Percentiles rank a stretch among this genome's conserved stretches.
These are phyloP conservation scores for Primulina tabacum DNA, from an alignment of 257 asterid genomes.

Conservation along the genomic window DNA sequence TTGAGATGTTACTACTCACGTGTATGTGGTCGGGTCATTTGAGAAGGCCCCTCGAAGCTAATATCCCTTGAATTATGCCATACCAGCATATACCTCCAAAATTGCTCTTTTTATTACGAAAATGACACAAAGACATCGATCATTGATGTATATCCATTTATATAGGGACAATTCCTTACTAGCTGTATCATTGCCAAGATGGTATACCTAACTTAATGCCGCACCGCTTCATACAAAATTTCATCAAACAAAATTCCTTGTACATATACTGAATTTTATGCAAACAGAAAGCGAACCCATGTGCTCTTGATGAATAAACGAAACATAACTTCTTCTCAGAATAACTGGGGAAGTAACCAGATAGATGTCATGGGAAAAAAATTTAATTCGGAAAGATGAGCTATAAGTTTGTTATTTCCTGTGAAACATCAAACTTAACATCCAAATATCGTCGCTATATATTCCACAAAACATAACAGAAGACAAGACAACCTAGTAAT, in stretches of 20 bases:
- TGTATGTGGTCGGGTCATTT: neutral
- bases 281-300: no score
- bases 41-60: neutral
- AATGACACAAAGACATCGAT: no score
- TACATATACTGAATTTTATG: no score
- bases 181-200: no score
- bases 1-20: neutral
- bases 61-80: neutral
- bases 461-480: conserved; percentile 29
- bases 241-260: no score
- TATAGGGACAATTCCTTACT: no score
- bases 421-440: neutral
- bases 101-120: neutral
- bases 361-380: no score
- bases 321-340: neutral
- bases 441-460: conserved; percentile 29
- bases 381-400: neutral
- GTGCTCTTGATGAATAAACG: neutral
- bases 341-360: neutral
- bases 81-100: neutral
- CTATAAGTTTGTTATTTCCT: neutral
- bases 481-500: conserved; percentile 21
- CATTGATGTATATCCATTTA: no score
- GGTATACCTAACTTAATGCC: no score
- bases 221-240: no score